Evolutionary conservation across 2,329 filamentous ascomycete genomes (phyloP), one percentile per base, ranked within the genome.

Genomic region (Diplodia mutila): DNA sequence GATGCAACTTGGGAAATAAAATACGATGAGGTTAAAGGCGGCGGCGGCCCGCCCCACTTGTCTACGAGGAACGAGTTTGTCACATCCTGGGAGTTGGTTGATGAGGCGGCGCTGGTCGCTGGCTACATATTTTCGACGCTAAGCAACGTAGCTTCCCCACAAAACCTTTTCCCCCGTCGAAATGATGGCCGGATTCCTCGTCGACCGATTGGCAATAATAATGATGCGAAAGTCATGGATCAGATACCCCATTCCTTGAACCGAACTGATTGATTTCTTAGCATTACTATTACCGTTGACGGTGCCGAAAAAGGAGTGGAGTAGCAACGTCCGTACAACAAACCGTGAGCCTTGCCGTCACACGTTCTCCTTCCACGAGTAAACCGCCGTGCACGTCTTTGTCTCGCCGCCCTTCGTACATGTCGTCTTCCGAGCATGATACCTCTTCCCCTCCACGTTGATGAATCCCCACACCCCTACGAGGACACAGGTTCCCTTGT

Each of bases 391-490:
- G 23, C 57, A 61, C 9, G 23, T 61, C 7, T 23, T 25, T 1
- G 42, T 49, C 57, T 49, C 49, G 8, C 57, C 57, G 23, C 9
- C 39, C 25, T 61, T 61, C 25, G 18, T 34, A 25, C 57, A 61
- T 5, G 39, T 49, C 25, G 57, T 49, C 25, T 61, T 61, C 23
- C 57, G 25, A 0, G 57, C 57, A 23, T 61, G 57, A 21, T 61
- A 61, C 16, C 57, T 14, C 39, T 61, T 61, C 4, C 57, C 57
- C 2, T 32, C 57, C 1, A 61, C 16, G 4, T 61, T 39, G 18
- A 61, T 11, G 18, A 61, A 61, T 3, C 57, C 57, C 57, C 57
- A 61, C n/a, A 61, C 42, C 2, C 57, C 57, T 5, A 49, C 46
- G 25, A 61, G 23, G 25, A 61, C 29, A 16, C 39, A 61, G 0